Conservation (phyloP, 768 basidiomycete species). For the Pholiota molesta region DNA sequence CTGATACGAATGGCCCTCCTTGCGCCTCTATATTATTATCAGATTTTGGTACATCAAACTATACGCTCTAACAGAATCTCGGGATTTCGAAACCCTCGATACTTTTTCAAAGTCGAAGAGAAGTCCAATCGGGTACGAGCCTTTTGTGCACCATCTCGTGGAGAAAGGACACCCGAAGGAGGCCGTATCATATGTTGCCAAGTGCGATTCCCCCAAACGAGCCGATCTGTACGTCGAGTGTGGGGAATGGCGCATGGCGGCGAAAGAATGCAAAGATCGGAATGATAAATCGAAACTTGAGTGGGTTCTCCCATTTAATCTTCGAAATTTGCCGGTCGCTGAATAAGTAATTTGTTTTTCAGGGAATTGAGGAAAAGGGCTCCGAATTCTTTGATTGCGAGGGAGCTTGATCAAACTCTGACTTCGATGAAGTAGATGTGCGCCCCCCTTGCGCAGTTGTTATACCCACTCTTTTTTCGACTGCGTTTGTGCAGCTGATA, state of each 20-base stretch:
- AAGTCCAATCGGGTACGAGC: slow-evolving; percentile 95
- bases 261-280: slow-evolving; percentile 86
- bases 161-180: slow-evolving; percentile 75
- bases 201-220: slow-evolving; percentile 82
- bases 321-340: neutral
- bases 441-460: neutral
- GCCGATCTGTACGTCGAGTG: slow-evolving; percentile 89
- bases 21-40: neutral
- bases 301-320: slow-evolving; percentile 52
- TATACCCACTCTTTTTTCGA: neutral
- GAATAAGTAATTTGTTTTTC: slow-evolving; percentile 13
- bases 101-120: slow-evolving; percentile 84
- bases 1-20: too few relatives aligned
- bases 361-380: slow-evolving; percentile 75
- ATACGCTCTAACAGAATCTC: slow-evolving; percentile 73
- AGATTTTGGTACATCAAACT: slow-evolving; percentile 97
- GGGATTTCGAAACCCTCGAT: slow-evolving; percentile 89
- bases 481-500: neutral
- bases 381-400: slow-evolving; percentile 78
- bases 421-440: slow-evolving; percentile 61
- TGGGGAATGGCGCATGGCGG: slow-evolving; percentile 89
- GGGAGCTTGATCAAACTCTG: slow-evolving; percentile 73
- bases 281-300: slow-evolving; percentile 83
- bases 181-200: slow-evolving; percentile 75
- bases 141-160: slow-evolving; percentile 81